A percentile compares a stretch with the other conserved stretches of the same genome.
phyloP scores from a whole-genome alignment of 345 rosid genomes.

The Gossypium stocksii region DNA sequence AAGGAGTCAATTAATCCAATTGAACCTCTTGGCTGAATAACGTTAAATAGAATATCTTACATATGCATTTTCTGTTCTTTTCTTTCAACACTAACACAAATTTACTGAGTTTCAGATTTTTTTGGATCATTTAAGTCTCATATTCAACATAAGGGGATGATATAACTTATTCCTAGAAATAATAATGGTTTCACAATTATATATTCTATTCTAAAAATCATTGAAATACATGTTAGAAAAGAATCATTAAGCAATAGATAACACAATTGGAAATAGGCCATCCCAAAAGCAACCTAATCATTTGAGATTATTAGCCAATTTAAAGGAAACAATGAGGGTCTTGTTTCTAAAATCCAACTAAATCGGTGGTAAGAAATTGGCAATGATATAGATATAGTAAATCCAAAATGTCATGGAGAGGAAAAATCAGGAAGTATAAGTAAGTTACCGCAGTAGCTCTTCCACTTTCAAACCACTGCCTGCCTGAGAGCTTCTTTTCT shows the following conservation, averaged over 20 bases:
- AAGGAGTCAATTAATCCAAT: neutral
- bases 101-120: neutral
- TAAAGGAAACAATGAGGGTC: neutral
- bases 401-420: slow-evolving; percentile 1
- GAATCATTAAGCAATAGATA: neutral
- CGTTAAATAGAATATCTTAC: neutral
- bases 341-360: neutral
- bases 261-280: neutral
- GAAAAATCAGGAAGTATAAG: neutral
- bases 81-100: neutral
- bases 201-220: neutral
- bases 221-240: neutral
- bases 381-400: neutral
- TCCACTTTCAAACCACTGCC: slow-evolving; percentile 96
- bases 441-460: slow-evolving; percentile 45
- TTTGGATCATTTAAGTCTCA: neutral
- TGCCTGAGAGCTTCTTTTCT: slow-evolving; percentile 87
- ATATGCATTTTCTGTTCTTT: neutral
- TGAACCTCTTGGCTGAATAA: neutral
- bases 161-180: neutral
- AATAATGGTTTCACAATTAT: neutral
- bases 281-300: neutral
- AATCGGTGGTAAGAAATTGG: neutral
- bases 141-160: neutral
- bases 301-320: slow-evolving; percentile 8